Percentiles rank a stretch among this genome's conserved stretches.
Conservation (phyloP, 2,329 filamentous ascomycete species). For the Nigrospora osmanthi region DNA sequence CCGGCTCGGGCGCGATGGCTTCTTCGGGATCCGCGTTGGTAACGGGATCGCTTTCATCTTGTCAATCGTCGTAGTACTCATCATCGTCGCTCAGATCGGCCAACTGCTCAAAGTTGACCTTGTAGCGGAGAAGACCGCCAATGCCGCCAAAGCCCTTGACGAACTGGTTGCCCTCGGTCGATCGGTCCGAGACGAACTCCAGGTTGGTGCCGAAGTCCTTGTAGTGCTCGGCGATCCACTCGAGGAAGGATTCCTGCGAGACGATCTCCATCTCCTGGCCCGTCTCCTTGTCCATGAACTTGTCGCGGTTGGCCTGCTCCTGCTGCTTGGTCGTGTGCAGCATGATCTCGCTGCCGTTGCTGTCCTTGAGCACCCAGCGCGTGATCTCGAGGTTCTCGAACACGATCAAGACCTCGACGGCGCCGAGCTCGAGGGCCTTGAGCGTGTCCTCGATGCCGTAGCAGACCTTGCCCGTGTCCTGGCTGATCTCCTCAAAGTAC, state of each 20-base stretch:
- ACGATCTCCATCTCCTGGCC: conserved; percentile 96
- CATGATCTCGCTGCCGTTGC: conserved; percentile 62
- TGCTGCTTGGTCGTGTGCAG: conserved; percentile 85
- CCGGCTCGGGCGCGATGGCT: conserved; percentile 37
- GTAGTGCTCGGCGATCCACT: conserved; percentile 98
- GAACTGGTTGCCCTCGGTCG: conserved; percentile 98
- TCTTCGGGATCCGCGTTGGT: conserved; percentile 77
- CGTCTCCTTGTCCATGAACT: conserved; percentile 93
- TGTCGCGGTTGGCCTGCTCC: conserved; percentile 65
- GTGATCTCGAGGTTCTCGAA: conserved; percentile 96
- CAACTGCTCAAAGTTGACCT: conserved; percentile 99
- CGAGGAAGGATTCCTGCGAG: conserved; percentile 86
- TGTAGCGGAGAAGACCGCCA: conserved; percentile 94
- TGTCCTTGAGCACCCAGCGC: conserved; percentile 81
- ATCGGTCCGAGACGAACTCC: conserved; percentile 96
- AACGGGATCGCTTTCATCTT: conserved; percentile 57
- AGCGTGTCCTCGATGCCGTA: conserved; percentile 97
- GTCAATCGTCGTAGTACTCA: conserved; percentile 72
- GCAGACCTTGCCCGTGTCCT: conserved; percentile 93
- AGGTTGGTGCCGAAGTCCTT: conserved; percentile 93
- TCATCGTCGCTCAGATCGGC: conserved; percentile 84
- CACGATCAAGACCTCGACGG: conserved; percentile 88
- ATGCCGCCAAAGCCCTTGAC: conserved; percentile 99
- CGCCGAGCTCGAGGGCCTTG: conserved; percentile 92
- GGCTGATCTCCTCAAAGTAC: conserved; percentile 98